Percentiles rank a stretch among this genome's conserved stretches.
Evolutionary conservation across 805 yeast genomes (phyloP).

Genomic region (Clavispora phyllophila): DNA sequence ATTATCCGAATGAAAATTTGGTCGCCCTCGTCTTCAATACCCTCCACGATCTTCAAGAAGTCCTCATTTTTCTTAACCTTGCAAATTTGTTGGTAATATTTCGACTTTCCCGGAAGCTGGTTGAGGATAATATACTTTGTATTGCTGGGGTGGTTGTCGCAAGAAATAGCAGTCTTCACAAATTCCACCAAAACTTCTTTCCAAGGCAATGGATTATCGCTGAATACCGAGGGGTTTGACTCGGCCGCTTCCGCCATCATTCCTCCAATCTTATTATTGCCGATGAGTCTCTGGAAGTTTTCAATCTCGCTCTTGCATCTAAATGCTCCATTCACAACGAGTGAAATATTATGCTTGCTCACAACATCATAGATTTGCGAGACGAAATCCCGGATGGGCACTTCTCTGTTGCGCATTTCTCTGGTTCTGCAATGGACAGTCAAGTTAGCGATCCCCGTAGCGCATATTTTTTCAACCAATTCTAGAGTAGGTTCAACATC

Average conservation of each 20-base stretch:
- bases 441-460: constrained; percentile 79
- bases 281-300: constrained; percentile 47
- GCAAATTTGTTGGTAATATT: constrained; percentile 52
- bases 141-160: constrained; percentile 58
- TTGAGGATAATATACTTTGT: constrained; percentile 77
- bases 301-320: constrained; percentile 48
- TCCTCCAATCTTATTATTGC: constrained; percentile 63
- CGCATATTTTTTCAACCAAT: constrained; percentile 46
- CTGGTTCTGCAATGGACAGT: constrained; percentile 91
- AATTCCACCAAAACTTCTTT: constrained; percentile 51
- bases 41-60: constrained; percentile 31
- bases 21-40: constrained; percentile 34
- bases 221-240: constrained; percentile 74
- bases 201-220: constrained; percentile 46
- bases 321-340: constrained; percentile 81
- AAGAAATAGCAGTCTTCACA: constrained; percentile 45
- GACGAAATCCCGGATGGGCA: constrained; percentile 69
- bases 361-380: constrained; percentile 59
- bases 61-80: constrained; percentile 53
- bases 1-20: constrained; percentile 26
- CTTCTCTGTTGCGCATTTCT: constrained; percentile 82
- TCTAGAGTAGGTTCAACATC: constrained; percentile 48
- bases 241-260: constrained; percentile 96
- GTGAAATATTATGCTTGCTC: constrained; percentile 54
- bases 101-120: constrained; percentile 72